These are phyloP conservation scores for Cynanchum wilfordii DNA, from an alignment of 257 asterid genomes.

Conservation along the genomic window DNA sequence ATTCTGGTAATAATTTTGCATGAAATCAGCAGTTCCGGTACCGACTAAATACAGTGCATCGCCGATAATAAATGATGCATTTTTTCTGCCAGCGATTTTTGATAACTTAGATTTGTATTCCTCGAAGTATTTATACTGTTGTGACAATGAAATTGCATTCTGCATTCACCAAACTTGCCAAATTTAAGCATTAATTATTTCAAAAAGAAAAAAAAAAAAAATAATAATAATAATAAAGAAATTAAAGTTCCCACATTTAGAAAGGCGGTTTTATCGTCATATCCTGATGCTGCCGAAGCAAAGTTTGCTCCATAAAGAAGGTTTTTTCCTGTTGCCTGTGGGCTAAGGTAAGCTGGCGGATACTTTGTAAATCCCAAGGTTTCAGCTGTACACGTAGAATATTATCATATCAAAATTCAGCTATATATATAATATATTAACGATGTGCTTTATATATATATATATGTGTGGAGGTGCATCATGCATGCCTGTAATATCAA, in stretches of 20 bases:
- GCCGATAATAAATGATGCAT: conserved; percentile 46
- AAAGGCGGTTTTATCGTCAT: conserved; percentile 69
- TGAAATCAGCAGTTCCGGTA: conserved; percentile 72
- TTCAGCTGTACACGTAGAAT: conserved; percentile 48
- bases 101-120: conserved; percentile 69
- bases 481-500: conserved; percentile 76
- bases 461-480: no score
- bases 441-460: background rate
- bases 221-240: background rate
- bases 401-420: background rate
- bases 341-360: conserved; percentile 84
- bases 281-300: conserved; percentile 92
- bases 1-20: conserved; percentile 57
- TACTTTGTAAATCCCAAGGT: conserved; percentile 61
- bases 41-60: conserved; percentile 56
- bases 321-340: conserved; percentile 72
- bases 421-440: background rate
- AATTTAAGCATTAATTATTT: background rate
- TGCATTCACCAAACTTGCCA: conserved; percentile 25
- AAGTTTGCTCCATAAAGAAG: conserved; percentile 81
- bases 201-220: background rate
- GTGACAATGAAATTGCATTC: conserved; percentile 72
- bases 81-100: conserved; percentile 47
- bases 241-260: conserved; percentile 36
- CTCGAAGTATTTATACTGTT: conserved; percentile 55